These are phyloP conservation scores for Cercospora citrullina DNA, from an alignment of 2,329 filamentous ascomycete genomes.

Conservation along the genomic window DNA sequence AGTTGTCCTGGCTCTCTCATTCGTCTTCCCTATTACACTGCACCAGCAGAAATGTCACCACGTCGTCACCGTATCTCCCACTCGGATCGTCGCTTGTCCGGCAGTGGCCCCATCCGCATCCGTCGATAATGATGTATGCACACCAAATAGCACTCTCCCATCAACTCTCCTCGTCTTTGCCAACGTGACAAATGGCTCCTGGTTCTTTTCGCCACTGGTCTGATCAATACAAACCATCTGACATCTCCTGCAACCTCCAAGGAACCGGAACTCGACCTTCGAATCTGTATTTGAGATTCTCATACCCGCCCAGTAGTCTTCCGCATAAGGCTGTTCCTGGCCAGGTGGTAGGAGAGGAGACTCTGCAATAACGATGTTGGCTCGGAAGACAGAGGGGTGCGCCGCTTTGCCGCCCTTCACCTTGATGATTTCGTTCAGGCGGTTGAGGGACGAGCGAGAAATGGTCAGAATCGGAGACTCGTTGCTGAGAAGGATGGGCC, in stretches of 20 bases:
- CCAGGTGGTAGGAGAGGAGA: slow-evolving; percentile 46
- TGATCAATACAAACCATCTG: slow-evolving; percentile 98
- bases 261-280: slow-evolving; percentile 62
- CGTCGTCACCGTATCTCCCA: neutral
- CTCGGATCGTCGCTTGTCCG: neutral
- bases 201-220: slow-evolving; percentile 69
- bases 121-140: slow-evolving; percentile 55
- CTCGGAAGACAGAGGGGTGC: slow-evolving; percentile 75
- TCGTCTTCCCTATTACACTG: neutral
- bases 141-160: slow-evolving; percentile 86
- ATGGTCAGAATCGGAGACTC: slow-evolving; percentile 91
- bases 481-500: slow-evolving; percentile 78
- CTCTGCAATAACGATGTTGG: slow-evolving; percentile 76
- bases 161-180: slow-evolving; percentile 81
- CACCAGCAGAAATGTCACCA: neutral
- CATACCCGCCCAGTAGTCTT: slow-evolving; percentile 74
- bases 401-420: slow-evolving; percentile 63
- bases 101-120: neutral
- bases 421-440: slow-evolving; percentile 72
- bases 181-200: slow-evolving; percentile 86
- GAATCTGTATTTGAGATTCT: slow-evolving; percentile 53
- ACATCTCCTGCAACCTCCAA: slow-evolving; percentile 84
- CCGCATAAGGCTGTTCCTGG: slow-evolving; percentile 65
- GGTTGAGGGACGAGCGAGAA: slow-evolving; percentile 74
- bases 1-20: neutral